Evolutionary conservation across 345 rosid genomes (phyloP), one percentile per base, ranked within the genome.

Genomic region (Garcia nutans): DNA sequence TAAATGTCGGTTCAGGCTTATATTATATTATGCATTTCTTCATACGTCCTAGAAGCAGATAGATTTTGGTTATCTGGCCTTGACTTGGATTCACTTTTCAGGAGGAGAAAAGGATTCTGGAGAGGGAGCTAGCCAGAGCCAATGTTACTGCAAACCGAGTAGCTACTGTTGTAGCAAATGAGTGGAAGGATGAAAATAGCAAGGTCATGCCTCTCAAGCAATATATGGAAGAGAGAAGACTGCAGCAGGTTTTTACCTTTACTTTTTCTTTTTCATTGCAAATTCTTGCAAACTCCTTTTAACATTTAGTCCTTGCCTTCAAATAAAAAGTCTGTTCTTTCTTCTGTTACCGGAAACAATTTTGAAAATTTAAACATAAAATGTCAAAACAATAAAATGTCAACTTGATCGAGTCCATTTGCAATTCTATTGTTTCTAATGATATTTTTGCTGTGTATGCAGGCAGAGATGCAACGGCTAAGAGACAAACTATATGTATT

Each of bases 181-280:
- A 89, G 74, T 93, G 99, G 99, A 96, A 96, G 81, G 98, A 89
- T 87, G 99, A 93, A 65, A 89, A 88, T 70, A 93, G 87, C 79
- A 88, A 86, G 87, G 97, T 96, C 13, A 96, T 96, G 91, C 98
- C 99, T 0, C 90, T 96, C 67, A 91, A 80, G 84, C 87, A 92
- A 80, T 93, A 98, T 98, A 89, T 93, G 55, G 95, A 90, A 82
- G 97, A 93, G 82, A 89, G 98, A 85, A 88, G 88, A 84, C 33
- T 96, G 65, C 77, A 93, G 62, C 99, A 93, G 94, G 98, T 95
- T 85, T 22, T 69, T 54, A 5, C 0, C 41, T 5, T 37, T 37
- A 3, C 6, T 37, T 5, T 37, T 37, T 37, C 6, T 3, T 37
- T 37, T 5, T 33, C 6, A 2, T 33, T 33, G 10, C 41, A 26